Percentiles rank a stretch among this genome's conserved stretches.
These are phyloP conservation scores for Pachysandra terminalis DNA, from an alignment of 164 flowering plant genomes.

Conservation along the genomic window DNA sequence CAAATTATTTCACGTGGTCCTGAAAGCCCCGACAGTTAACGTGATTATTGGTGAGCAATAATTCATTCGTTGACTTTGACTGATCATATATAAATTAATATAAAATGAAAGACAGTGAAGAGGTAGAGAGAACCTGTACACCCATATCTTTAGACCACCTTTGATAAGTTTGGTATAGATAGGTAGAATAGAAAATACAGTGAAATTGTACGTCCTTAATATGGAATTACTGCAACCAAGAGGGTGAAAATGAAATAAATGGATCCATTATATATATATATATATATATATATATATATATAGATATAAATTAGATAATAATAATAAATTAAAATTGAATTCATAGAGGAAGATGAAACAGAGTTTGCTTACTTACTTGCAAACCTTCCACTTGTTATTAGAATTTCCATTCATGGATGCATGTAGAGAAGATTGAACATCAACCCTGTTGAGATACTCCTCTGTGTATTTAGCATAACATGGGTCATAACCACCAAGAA, in stretches of 20 bases:
- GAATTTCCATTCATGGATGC: conserved; percentile 22
- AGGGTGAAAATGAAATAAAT: background rate
- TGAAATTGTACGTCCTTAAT: conserved; percentile 29
- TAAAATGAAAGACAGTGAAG: background rate
- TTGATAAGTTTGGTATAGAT: conserved; percentile 56
- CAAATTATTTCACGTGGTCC: no score
- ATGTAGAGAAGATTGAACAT: conserved; percentile 55
- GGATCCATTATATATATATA: background rate
- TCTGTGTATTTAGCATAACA: conserved; percentile 44
- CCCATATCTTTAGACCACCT: conserved; percentile 61
- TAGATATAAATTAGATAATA: background rate
- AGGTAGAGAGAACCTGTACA: conserved; percentile 45
- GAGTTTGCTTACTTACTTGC: conserved; percentile 47
- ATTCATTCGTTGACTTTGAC: no score
- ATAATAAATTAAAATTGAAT: background rate
- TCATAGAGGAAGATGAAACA: background rate
- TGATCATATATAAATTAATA: background rate
- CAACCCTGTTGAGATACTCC: conserved; percentile 50
- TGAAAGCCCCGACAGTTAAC: no score
- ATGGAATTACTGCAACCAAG: conserved; percentile 36
- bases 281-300: no score
- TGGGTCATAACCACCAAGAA: conserved; percentile 62
- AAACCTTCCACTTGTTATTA: conserved; percentile 35
- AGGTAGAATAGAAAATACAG: conserved; percentile 45
- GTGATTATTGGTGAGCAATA: no score